Evolutionary conservation across 169 alveolate genomes (phyloP), one percentile per base, ranked within the genome.

Genomic region (Plasmodium chabaudi): DNA sequence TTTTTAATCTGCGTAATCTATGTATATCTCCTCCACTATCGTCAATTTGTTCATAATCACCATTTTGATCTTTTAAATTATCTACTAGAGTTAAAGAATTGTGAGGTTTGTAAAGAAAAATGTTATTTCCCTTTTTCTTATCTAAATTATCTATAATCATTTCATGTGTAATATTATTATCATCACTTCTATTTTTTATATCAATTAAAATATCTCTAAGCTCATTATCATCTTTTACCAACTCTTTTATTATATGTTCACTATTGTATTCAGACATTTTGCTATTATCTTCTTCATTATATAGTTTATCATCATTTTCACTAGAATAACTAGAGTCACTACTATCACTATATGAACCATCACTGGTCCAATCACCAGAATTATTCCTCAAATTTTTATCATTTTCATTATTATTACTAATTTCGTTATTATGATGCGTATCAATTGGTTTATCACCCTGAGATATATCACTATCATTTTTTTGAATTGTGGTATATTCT

Each of bases 311-410:
- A 63, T 60, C 75, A 60, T 74, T 65, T 19, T 23, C 69, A 59
- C 59, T 74, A 42, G 88, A 74, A 55, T 60, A 74, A 39, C 63
- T 73, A 9, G 88, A 74, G 42, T 74, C 63, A 3, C 42, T 34
- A 7, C 55, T 53, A 46, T 60, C 88, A 44, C 74, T 74, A 55
- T 74, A 44, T 19, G 63, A 42, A 49, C 61, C 63, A 17, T 73
- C 53, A 12, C 34, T 74, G 51, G 42, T 19, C 65, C 74, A 74
- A 10, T 74, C 21, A 39, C 12, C 17, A 17, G 88, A 74, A 47
- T 55, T 61, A 12, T n/a, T 74, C 21, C 39, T 6, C 13, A 44
- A 12, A 61, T 61, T 74, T 74, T 39, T 49, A 25, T 63, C 53
- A 67, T 46, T 60, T 6, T 74, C 47, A 23, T 34, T 56, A 56